Conservation (phyloP, 1,284 basidiomycete genomes). For the Papiliotrema nemorosa region DNA sequence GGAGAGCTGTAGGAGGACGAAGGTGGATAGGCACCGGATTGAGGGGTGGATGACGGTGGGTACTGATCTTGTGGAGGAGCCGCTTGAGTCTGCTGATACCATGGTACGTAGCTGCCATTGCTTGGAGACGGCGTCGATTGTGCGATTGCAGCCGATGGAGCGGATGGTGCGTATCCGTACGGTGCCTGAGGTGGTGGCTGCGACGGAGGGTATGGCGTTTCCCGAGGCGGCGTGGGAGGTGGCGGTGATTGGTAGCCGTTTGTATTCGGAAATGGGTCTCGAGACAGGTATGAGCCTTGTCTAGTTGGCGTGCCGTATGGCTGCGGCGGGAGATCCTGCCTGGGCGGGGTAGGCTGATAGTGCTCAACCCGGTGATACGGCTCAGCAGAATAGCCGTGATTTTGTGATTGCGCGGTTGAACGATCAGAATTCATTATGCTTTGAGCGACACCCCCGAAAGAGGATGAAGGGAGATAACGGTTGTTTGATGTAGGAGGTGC, state of each 20-base stretch:
- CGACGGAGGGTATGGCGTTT: no score
- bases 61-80: conserved; percentile 1
- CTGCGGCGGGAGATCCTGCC: not conserved
- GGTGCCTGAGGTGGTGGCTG: not conserved
- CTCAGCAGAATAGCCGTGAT: not conserved
- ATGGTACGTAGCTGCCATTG: conserved; percentile 36
- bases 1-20: conserved; percentile 11
- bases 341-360: conserved; percentile 6
- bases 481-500: conserved; percentile 22
- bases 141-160: not conserved
- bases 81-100: conserved; percentile 44
- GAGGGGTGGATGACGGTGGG: conserved; percentile 3
- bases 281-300: not conserved
- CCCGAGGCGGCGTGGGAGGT: conserved; percentile 2
- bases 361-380: conserved; percentile 3
- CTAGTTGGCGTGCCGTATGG: conserved; percentile 1
- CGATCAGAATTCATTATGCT: conserved; percentile 6
- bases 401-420: not conserved
- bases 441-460: conserved; percentile 19
- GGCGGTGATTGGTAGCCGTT: not conserved
- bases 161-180: no score
- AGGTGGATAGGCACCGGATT: not conserved
- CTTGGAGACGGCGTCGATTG: conserved; percentile 9
- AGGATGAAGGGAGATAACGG: conserved; percentile 26
- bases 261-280: not conserved